Evolutionary conservation across 352 stramenopile species (phyloP).

Genomic region (Globisporangium radiosum): DNA sequence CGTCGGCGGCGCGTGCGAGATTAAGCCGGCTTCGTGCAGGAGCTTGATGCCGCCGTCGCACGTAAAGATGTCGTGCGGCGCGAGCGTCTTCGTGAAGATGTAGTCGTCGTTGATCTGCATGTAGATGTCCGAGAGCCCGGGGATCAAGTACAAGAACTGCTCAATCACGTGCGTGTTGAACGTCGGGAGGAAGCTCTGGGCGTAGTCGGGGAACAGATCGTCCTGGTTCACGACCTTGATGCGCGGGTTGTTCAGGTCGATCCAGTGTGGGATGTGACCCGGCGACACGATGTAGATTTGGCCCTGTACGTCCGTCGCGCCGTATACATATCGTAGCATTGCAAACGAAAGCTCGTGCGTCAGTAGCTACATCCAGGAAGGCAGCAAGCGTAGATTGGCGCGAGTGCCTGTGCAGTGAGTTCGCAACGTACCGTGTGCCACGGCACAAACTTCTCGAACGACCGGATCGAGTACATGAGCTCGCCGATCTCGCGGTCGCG

Average conservation of each 20-base stretch:
- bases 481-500: slow-evolving; percentile 86
- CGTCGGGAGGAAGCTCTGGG: slow-evolving; percentile 71
- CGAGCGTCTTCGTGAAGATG: slow-evolving; percentile 78
- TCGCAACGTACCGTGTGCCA: slow-evolving; percentile 54
- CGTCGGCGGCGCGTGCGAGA: slow-evolving; percentile 66
- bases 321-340: background rate
- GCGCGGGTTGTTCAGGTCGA: slow-evolving; percentile 72
- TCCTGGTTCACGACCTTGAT: slow-evolving; percentile 88
- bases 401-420: too few species aligned
- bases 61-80: slow-evolving; percentile 82
- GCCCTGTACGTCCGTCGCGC: slow-evolving; percentile 17
- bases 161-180: slow-evolving; percentile 89
- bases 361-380: background rate
- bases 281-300: slow-evolving; percentile 83
- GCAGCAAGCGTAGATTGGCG: too few species aligned
- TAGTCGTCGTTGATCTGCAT: slow-evolving; percentile 90
- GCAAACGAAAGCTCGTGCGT: background rate
- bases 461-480: slow-evolving; percentile 84
- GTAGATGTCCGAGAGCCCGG: slow-evolving; percentile 81
- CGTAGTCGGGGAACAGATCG: slow-evolving; percentile 76
- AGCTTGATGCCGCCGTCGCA: slow-evolving; percentile 82
- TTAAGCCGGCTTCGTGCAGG: slow-evolving; percentile 67
- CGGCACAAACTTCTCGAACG: slow-evolving; percentile 73
- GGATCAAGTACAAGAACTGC: slow-evolving; percentile 85
- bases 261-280: slow-evolving; percentile 76